Evolutionary conservation across 1,284 basidiomycete genomes (phyloP), one percentile per base, ranked within the genome.

Genomic region (Coniophora puteana): DNA sequence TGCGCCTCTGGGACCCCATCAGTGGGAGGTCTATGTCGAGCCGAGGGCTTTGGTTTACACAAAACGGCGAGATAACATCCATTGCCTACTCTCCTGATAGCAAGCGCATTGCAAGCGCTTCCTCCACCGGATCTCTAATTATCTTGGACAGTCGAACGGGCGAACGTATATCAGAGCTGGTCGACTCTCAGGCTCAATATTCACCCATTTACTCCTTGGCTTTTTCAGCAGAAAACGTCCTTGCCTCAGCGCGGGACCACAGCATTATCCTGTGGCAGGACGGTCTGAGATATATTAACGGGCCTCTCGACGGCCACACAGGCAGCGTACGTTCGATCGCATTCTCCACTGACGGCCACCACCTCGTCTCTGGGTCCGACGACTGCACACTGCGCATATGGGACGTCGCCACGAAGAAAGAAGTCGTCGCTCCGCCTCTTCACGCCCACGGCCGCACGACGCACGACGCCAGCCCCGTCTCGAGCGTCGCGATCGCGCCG

Each of bases 1-100:
- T 29, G 5, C 40, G 32, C 3, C 16, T 41, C 16, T 41, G 40
- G 40, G 40, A 41, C 29, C 29, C 29, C 29, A n/a, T n/a, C n/a
- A n/a, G n/a, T n/a, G n/a, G n/a, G n/a, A n/a, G n/a, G n/a, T n/a
- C n/a, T n/a, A n/a, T n/a, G n/a, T n/a, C n/a, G n/a, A n/a, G n/a
- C n/a, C n/a, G n/a, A n/a, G n/a, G n/a, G n/a, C n/a, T n/a, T n/a
- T n/a, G n/a, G n/a, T n/a, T n/a, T n/a, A n/a, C n/a, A n/a, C n/a
- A n/a, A n/a, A n/a, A n/a, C n/a, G n/a, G n/a, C n/a, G 0, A 0
- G 4, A 11, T 39, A 13, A 11, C 4, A 12, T 34, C 38, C 17
- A 14, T 39, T 35, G 21, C 28, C 8, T 13, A 34, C 14, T 40
- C 33, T 7, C 16, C 31, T 17, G 39, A 38, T 16, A 32, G 34